A percentile compares a stretch with the other conserved stretches of the same genome.
These are phyloP conservation scores for Euphorbia celastroides DNA, from an alignment of 441 rosid genomes.

Conservation along the genomic window DNA sequence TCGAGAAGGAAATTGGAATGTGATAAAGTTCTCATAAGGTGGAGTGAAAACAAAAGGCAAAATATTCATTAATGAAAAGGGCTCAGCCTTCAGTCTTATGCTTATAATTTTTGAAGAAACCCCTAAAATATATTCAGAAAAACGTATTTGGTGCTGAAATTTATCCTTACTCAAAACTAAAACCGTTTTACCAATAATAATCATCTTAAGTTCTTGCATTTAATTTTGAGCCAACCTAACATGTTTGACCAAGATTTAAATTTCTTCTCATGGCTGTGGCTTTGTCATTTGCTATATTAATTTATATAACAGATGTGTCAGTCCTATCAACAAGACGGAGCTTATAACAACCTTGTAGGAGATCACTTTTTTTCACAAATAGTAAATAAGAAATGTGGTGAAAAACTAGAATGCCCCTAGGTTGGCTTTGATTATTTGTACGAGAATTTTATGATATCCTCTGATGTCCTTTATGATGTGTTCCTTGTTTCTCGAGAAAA, in stretches of 20 bases:
- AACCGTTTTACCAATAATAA: neutral
- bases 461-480: neutral
- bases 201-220: neutral
- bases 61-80: neutral
- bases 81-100: neutral
- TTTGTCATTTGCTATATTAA: neutral
- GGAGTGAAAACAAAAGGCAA: neutral
- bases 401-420: neutral
- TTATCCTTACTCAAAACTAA: neutral
- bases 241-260: neutral
- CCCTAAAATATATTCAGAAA: neutral
- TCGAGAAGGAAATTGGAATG: neutral
- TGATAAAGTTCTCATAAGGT: neutral
- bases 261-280: neutral
- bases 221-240: neutral
- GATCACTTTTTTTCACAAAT: neutral
- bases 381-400: neutral
- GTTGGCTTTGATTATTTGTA: neutral
- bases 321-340: neutral
- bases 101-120: neutral
- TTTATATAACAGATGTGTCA: neutral
- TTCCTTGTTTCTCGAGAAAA: slow-evolving; percentile 7
- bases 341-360: neutral
- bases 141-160: neutral
- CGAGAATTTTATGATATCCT: neutral